Base-by-base conservation (phyloP, 208 protist species). In the Trypanosoma boissoni region DNA sequence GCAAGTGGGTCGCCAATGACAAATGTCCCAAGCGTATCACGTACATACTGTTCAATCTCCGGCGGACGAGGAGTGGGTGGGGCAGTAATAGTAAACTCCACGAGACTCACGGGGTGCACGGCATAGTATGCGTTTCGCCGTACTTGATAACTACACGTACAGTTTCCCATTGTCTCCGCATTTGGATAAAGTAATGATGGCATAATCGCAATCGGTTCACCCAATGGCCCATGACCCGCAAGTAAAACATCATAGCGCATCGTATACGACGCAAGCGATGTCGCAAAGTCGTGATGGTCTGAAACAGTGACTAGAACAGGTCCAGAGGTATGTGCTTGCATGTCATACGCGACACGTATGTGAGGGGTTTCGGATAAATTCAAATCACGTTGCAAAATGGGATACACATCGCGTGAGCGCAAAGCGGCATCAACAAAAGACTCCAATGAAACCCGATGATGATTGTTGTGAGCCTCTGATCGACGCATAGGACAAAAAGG, bases 401-500 rank as follows among this genome's bases (percentile, higher is more conserved):
- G 74, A 8, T 79, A 67, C n/a, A 91, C 54, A 3, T 60, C 21
- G 4, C 76, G 74, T 3, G 84, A 91, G 12, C 63, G 65, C 24
- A 94, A 65, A 18, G 84, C 79, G 12, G 84, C 68, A 52, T 67
- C 43, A 9, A 95, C 58, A 65, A 90, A 95, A 12, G 83, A 89
- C 57, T 95, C 83, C 3, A 95, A 73, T 0, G 80, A 90, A 26
- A 95, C 88, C 18, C 54, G 32, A 55, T 95, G 88, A 57, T 86
- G 86, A 72, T 95, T 95, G 20, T 72, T 68, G 16, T 28, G n/a
- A 0, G 85, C 79, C 7, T 85, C 78, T 14, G 46, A 36, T 7
- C 72, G 76, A 5, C 83, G 82, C 88, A 95, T 95, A 7, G 88
- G 88, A 59, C 88, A 95, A 58, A 95, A 95, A 0, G 88, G 76